Evolutionary conservation across 129 eudicot genomes (phyloP).

Genomic region (Gnaphalium uliginosum): DNA sequence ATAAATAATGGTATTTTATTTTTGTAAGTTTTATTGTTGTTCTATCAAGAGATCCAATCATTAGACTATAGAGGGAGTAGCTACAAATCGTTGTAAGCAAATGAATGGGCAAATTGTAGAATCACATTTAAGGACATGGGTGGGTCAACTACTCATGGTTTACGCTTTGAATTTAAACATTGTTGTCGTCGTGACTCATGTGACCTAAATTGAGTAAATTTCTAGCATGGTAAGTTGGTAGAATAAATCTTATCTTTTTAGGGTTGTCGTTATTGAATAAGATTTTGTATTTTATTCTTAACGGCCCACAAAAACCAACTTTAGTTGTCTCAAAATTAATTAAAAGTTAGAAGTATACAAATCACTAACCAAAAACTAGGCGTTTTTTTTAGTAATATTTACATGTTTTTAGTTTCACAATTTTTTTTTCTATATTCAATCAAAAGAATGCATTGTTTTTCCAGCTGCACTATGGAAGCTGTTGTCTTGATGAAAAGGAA

Average conservation of each 20-base stretch:
- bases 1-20: too few species aligned
- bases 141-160: slow-evolving; percentile 35
- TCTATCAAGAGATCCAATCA: background rate
- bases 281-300: too few species aligned
- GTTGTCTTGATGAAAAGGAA: slow-evolving; percentile 18
- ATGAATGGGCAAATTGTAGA: background rate
- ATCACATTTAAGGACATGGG: slow-evolving; percentile 10
- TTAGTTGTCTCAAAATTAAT: background rate
- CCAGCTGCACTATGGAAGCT: background rate
- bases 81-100: slow-evolving; percentile 10
- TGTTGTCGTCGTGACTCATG: slow-evolving; percentile 17
- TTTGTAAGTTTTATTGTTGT: background rate
- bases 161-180: slow-evolving; percentile 19
- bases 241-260: too few species aligned
- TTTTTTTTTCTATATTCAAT: too few species aligned
- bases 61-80: slow-evolving; percentile 8
- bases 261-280: too few species aligned
- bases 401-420: too few species aligned
- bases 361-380: too few species aligned
- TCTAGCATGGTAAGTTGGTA: background rate
- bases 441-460: background rate
- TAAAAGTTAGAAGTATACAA: background rate
- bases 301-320: background rate
- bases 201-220: slow-evolving; percentile 3
- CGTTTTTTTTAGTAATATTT: too few species aligned